Evolutionary conservation across 306 rosid genomes (phyloP).

Genomic region (Canavalia ensiformis): DNA sequence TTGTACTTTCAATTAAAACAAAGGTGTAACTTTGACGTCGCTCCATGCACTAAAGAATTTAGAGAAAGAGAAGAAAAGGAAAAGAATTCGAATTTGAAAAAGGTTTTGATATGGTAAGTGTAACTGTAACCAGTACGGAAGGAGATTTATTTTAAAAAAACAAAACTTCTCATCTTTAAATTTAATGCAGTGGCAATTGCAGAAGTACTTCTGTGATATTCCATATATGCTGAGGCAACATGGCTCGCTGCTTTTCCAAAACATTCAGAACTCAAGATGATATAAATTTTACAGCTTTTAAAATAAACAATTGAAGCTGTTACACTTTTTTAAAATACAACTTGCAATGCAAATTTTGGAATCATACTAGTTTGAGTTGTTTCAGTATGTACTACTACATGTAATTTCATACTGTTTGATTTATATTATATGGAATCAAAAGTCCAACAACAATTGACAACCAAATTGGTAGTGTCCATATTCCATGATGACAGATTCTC

Average conservation of each 20-base stretch:
- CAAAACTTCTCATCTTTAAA: not conserved
- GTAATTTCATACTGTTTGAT: not conserved
- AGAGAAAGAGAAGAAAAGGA: not conserved
- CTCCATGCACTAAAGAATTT: too few relatives aligned
- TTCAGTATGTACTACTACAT: not conserved
- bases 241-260: not conserved
- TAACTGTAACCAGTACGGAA: too few relatives aligned
- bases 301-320: slow-evolving; percentile 2
- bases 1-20: not conserved
- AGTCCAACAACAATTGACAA: not conserved
- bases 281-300: not conserved
- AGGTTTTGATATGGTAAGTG: not conserved
- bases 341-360: not conserved
- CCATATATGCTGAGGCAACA: not conserved
- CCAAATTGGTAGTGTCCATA: slow-evolving; percentile 1
- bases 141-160: too few relatives aligned
- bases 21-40: not conserved
- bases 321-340: not conserved
- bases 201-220: not conserved
- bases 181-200: not conserved
- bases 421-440: slow-evolving; percentile 4
- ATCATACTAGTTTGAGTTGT: not conserved
- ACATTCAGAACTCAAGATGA: not conserved
- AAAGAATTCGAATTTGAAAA: not conserved
- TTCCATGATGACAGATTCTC: not conserved